Evolutionary conservation across 192 early-diverging fungal genomes (phyloP).

Genomic region (Coemansia sp.): DNA sequence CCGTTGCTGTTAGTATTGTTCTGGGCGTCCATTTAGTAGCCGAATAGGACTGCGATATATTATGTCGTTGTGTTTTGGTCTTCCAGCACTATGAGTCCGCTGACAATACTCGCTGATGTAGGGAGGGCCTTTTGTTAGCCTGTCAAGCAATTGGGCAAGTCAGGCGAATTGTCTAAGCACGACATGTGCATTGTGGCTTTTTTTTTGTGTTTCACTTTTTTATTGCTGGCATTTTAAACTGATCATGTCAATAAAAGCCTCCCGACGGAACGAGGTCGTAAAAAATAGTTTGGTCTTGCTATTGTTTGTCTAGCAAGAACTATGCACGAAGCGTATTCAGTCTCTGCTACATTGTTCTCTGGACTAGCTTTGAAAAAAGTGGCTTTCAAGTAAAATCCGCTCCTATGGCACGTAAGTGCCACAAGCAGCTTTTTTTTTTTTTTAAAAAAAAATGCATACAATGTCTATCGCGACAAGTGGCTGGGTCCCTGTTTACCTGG

Average conservation of each 20-base stretch:
- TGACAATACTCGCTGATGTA: background rate
- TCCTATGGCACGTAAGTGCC: background rate
- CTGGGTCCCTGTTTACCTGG: slow-evolving; percentile 1
- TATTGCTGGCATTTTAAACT: background rate
- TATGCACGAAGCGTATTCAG: background rate
- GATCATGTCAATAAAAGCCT: background rate
- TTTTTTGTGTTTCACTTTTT: background rate
- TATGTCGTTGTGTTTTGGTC: slow-evolving; percentile 1
- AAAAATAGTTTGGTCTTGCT: background rate
- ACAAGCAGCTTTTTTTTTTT: background rate
- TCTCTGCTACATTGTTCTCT: background rate
- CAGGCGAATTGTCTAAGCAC: background rate
- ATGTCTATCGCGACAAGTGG: slow-evolving; percentile 1
- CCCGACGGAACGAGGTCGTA: background rate
- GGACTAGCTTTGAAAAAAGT: background rate
- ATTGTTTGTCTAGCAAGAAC: background rate
- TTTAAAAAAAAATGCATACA: background rate
- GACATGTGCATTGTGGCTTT: background rate
- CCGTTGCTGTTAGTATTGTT: background rate
- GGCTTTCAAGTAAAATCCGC: background rate
- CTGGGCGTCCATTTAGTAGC: background rate
- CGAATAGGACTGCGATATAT: background rate
- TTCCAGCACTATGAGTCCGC: background rate
- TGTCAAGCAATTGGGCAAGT: background rate
- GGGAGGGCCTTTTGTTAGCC: background rate